A percentile compares a stretch with the other conserved stretches of the same genome.
Evolutionary conservation across 257 asterid genomes (phyloP).

Genomic region (Solanum paucissectum): DNA sequence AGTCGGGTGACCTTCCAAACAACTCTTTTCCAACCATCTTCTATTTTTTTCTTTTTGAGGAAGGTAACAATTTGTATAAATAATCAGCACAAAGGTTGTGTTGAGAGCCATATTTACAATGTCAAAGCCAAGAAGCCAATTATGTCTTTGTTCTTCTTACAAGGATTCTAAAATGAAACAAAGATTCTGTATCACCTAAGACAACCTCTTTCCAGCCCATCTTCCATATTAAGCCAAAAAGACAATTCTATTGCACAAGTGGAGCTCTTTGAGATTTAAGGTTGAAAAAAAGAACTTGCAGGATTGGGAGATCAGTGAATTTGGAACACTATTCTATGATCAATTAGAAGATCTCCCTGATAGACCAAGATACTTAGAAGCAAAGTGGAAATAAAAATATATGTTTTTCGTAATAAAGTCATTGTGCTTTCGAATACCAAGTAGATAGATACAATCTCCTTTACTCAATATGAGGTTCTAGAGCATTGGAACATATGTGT

Average conservation of each 20-base stretch:
- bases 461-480: not conserved
- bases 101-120: not conserved
- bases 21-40: not conserved
- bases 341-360: not conserved
- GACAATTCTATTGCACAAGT: not conserved
- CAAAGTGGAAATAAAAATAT: not conserved
- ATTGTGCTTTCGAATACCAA: not conserved
- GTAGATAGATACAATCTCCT: not conserved
- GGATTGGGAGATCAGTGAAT: not conserved
- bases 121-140: not conserved
- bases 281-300: not conserved
- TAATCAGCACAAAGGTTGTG: not conserved
- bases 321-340: not conserved
- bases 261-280: not conserved
- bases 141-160: not conserved
- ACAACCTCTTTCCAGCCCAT: not conserved
- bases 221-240: not conserved
- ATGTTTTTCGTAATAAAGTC: not conserved
- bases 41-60: not conserved
- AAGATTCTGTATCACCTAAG: not conserved
- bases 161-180: not conserved
- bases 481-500: not conserved
- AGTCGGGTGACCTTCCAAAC: not conserved
- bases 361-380: not conserved
- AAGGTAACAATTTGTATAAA: not conserved